Conservation (phyloP, 495 filamentous ascomycete genomes). For the Thermothielavioides terrestris region DNA sequence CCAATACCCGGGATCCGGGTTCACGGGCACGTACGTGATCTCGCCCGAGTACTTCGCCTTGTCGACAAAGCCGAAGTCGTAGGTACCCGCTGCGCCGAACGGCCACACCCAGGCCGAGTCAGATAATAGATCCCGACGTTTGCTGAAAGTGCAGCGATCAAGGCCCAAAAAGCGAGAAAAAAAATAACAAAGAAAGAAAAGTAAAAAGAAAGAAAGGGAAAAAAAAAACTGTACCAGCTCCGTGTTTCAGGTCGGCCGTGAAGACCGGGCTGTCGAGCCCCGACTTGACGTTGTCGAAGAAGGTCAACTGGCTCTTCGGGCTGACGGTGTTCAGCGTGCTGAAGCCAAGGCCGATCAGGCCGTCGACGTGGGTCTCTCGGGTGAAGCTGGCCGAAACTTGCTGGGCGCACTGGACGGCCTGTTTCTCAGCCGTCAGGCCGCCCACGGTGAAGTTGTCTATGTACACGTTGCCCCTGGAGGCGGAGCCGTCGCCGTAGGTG, state of each 20-base stretch:
- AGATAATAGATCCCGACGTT: no score
- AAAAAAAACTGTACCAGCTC: slow-evolving; percentile 10
- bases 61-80: slow-evolving; percentile 74
- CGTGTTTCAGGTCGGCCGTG: slow-evolving; percentile 57
- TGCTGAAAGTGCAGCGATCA: no score
- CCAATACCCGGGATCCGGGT: slow-evolving; percentile 62
- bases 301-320: slow-evolving; percentile 54
- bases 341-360: slow-evolving; percentile 69
- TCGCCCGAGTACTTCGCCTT: slow-evolving; percentile 51
- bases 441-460: slow-evolving; percentile 63
- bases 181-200: background rate
- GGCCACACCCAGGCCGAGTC: no score
- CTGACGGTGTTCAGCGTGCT: slow-evolving; percentile 61
- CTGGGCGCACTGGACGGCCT: slow-evolving; percentile 63
- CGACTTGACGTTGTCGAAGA: slow-evolving; percentile 60
- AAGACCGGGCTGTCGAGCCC: slow-evolving; percentile 54
- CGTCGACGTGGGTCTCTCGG: slow-evolving; percentile 54
- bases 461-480: slow-evolving; percentile 59
- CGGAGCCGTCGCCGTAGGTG: slow-evolving; percentile 61
- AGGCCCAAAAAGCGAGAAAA: background rate
- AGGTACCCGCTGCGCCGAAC: slow-evolving; percentile 51
- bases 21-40: slow-evolving; percentile 55
- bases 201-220: background rate
- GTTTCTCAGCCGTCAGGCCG: slow-evolving; percentile 48
- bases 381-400: slow-evolving; percentile 54